Conservation (phyloP, 768 basidiomycete species). For the Lentinus tigrinus region DNA sequence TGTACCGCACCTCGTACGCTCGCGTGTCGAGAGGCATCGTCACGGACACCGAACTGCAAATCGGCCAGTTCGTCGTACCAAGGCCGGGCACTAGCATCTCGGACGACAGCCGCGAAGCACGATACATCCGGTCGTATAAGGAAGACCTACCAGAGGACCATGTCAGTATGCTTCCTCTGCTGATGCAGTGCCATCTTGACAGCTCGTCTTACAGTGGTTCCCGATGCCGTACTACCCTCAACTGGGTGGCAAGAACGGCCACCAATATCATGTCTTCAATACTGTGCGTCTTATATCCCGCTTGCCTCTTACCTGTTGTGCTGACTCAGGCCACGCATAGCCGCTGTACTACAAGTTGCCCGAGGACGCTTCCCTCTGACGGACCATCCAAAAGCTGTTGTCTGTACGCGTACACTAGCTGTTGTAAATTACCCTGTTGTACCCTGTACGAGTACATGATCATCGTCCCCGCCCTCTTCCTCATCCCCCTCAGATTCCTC, state of each 20-base stretch:
- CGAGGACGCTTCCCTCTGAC: slow-evolving; percentile 31
- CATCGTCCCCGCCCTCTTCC: slow-evolving; percentile 25
- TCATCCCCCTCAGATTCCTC: slow-evolving; percentile 31
- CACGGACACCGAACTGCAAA: slow-evolving; percentile 88
- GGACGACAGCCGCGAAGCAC: slow-evolving; percentile 59
- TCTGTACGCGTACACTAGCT: slow-evolving; percentile 11
- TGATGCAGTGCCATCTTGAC: background rate
- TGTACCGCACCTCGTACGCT: slow-evolving; percentile 80
- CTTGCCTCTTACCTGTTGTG: background rate
- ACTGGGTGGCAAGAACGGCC: slow-evolving; percentile 62
- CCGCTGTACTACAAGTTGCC: slow-evolving; percentile 45
- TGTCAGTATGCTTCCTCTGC: slow-evolving; percentile 37
- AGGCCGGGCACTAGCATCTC: slow-evolving; percentile 49
- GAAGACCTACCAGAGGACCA: slow-evolving; percentile 64
- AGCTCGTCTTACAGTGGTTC: slow-evolving; percentile 59
- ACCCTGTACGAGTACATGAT: slow-evolving; percentile 22
- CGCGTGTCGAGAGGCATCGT: slow-evolving; percentile 80
- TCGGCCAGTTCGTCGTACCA: slow-evolving; percentile 82
- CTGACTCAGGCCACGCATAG: slow-evolving; percentile 11
- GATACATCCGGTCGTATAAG: slow-evolving; percentile 67
- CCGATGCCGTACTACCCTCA: slow-evolving; percentile 68
- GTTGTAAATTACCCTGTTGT: slow-evolving; percentile 18
- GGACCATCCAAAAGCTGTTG: background rate
- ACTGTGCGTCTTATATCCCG: slow-evolving; percentile 44
- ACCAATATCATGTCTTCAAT: slow-evolving; percentile 76